phyloP scores from a whole-genome alignment of 768 basidiomycete genomes.

The Dacryopinax spathularia region DNA sequence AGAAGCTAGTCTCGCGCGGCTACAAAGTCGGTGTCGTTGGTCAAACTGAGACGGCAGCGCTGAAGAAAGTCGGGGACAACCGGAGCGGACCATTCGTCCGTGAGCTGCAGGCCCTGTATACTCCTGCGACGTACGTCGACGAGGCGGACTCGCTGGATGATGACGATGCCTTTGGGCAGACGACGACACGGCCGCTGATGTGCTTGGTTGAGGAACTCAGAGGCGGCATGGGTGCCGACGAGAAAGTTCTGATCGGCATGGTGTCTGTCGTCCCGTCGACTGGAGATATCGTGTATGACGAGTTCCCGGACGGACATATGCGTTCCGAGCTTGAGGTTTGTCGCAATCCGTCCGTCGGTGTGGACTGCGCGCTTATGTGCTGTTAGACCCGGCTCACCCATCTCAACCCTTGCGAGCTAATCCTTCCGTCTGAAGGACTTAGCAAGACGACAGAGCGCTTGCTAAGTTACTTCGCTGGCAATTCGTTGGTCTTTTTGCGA shows the following conservation, averaged over 20 bases:
- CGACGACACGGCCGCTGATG: constrained; percentile 55
- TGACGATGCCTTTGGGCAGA: constrained; percentile 21
- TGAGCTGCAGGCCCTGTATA: constrained; percentile 63
- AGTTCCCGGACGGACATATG: constrained; percentile 69
- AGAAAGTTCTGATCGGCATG: constrained; percentile 46
- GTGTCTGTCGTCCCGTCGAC: constrained; percentile 73
- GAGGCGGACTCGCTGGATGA: constrained; percentile 27
- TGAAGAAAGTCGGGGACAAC: constrained; percentile 71
- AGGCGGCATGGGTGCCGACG: constrained; percentile 32
- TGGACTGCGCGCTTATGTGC: background rate
- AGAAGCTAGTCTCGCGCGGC: constrained; percentile 50
- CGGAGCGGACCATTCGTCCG: constrained; percentile 60
- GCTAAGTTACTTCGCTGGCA: constrained; percentile 44
- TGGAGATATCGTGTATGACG: constrained; percentile 88
- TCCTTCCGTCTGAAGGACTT: constrained; percentile 46
- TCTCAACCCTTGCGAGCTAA: constrained; percentile 64
- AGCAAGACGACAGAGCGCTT: constrained; percentile 63
- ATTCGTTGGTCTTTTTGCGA: constrained; percentile 31
- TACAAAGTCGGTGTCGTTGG: constrained; percentile 61
- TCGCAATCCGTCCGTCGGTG: background rate
- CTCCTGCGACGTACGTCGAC: constrained; percentile 82
- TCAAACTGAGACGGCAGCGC: constrained; percentile 75
- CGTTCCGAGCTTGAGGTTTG: constrained; percentile 75
- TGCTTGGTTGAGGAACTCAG: constrained; percentile 49
- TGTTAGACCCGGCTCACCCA: constrained; percentile 74